These are phyloP conservation scores for Dictyostelium citrinum DNA, from an alignment of 78 protist genomes.

Conservation along the genomic window DNA sequence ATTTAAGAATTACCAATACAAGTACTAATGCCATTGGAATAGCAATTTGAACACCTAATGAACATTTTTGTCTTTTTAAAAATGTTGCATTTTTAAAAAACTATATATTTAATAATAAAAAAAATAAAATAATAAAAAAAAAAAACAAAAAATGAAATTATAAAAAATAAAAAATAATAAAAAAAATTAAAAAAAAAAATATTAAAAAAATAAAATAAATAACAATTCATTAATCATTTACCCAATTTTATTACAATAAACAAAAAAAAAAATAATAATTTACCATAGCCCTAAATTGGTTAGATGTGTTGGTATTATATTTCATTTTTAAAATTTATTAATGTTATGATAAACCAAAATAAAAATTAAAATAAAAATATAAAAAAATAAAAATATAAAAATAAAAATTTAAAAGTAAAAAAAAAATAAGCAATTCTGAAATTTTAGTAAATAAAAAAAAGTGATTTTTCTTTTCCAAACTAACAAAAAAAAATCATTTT, in stretches of 20 bases:
- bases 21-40: slow-evolving; percentile 38
- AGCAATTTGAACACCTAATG: slow-evolving; percentile 25
- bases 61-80: slow-evolving; percentile 68
- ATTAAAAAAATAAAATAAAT: not conserved
- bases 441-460: too few species aligned
- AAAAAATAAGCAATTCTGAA: too few species aligned
- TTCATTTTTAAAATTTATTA: not conserved
- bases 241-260: too few species aligned
- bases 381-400: too few species aligned
- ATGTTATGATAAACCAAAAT: not conserved
- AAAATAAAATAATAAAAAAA: not conserved
- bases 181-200: too few species aligned
- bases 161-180: too few species aligned
- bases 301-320: not conserved
- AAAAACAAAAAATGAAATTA: not conserved
- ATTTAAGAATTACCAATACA: slow-evolving; percentile 10
- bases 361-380: not conserved
- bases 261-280: not conserved
- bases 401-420: too few species aligned
- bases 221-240: too few species aligned
- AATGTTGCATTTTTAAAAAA: slow-evolving; percentile 60
- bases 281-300: slow-evolving; percentile 28
- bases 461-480: too few species aligned
- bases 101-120: too few species aligned
- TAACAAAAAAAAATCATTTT: too few species aligned